phyloP scores from a whole-genome alignment of 495 filamentous ascomycete genomes.

The Aspergillus kassunensis region DNA sequence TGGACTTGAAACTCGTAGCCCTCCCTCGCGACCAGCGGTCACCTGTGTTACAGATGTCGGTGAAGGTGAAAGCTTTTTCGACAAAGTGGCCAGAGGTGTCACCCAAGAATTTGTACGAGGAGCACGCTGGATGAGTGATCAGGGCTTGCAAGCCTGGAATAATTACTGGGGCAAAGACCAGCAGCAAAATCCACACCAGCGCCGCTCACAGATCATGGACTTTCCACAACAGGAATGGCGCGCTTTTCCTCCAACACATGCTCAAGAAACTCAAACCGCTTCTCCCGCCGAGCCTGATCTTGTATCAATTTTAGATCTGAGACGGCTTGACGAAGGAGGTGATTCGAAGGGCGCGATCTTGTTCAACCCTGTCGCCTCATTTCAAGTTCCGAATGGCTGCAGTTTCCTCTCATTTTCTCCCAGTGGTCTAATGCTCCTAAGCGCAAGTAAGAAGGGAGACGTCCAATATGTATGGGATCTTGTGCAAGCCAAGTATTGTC shows the following conservation, averaged over 20 bases:
- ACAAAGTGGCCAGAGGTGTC: slow-evolving; percentile 80
- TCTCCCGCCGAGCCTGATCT: slow-evolving; percentile 64
- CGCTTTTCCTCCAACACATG: slow-evolving; percentile 76
- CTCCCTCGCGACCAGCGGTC: slow-evolving; percentile 69
- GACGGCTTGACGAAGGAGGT: slow-evolving; percentile 52
- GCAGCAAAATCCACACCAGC: slow-evolving; percentile 22
- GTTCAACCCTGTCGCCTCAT: slow-evolving; percentile 68
- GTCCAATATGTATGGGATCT: slow-evolving; percentile 91
- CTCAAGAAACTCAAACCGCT: slow-evolving; percentile 41
- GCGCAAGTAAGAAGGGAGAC: slow-evolving; percentile 88
- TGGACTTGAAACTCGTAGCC: slow-evolving; percentile 63
- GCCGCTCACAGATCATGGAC: slow-evolving; percentile 28
- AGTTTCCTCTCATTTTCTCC: slow-evolving; percentile 90
- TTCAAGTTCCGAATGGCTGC: slow-evolving; percentile 76
- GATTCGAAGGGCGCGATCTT: slow-evolving; percentile 32
- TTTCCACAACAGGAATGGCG: slow-evolving; percentile 27
- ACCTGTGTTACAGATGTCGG: slow-evolving; percentile 75
- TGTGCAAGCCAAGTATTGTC: slow-evolving; percentile 56
- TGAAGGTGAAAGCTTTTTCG: slow-evolving; percentile 74
- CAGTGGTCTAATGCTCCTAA: slow-evolving; percentile 76
- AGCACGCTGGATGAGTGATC: slow-evolving; percentile 80
- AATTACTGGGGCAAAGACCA: slow-evolving; percentile 78
- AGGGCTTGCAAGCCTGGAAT: slow-evolving; percentile 82
- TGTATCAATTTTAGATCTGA: slow-evolving; percentile 81
- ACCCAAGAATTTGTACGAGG: slow-evolving; percentile 89